A percentile compares a stretch with the other conserved stretches of the same genome.
Evolutionary conservation across 495 filamentous ascomycete species (phyloP).

Genomic region (Annulohypoxylon stygium): DNA sequence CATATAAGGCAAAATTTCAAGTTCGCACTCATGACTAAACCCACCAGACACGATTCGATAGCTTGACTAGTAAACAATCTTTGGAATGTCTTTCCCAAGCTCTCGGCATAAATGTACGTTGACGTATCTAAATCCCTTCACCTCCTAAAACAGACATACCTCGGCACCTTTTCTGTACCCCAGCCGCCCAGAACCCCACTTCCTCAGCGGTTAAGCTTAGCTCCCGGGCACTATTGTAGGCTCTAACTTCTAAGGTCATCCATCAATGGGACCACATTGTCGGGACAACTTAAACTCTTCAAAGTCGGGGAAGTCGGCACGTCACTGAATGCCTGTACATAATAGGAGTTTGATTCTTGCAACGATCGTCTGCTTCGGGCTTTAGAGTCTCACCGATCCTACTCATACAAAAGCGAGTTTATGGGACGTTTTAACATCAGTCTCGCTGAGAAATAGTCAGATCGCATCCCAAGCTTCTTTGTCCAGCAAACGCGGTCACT

Average conservation of each 20-base stretch:
- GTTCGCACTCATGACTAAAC: neutral
- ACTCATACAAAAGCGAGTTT: neutral
- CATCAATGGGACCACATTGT: constrained; percentile 6
- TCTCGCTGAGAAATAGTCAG: neutral
- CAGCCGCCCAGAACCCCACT: constrained; percentile 24
- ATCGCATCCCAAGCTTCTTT: neutral
- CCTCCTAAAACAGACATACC: constrained; percentile 38
- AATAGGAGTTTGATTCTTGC: neutral
- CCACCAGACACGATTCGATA: neutral
- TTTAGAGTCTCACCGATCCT: neutral
- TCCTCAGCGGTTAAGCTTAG: neutral
- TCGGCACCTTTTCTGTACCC: constrained; percentile 40
- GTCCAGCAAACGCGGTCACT: neutral
- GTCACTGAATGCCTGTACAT: neutral
- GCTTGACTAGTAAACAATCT: neutral
- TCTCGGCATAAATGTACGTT: neutral
- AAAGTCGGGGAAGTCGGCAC: neutral
- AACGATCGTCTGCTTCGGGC: neutral
- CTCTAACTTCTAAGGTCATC: too few relatives aligned
- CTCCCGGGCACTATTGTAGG: constrained; percentile 17
- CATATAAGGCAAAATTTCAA: neutral
- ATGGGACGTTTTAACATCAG: neutral
- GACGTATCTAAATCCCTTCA: neutral
- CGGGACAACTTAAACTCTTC: neutral
- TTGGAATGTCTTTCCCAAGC: neutral